phyloP scores from a whole-genome alignment of 495 filamentous ascomycete species.

The Cercophora samala region DNA sequence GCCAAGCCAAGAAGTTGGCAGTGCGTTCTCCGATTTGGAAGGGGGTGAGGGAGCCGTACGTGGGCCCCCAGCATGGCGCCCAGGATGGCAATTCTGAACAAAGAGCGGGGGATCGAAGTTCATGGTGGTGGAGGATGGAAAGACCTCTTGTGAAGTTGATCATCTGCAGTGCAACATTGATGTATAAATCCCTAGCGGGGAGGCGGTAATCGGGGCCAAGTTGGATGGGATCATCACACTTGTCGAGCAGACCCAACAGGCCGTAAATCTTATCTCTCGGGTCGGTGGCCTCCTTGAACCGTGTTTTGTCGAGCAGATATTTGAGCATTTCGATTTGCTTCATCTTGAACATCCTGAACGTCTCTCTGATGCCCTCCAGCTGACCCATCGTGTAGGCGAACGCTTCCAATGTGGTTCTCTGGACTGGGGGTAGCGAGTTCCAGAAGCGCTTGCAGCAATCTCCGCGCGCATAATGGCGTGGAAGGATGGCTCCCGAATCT shows the following conservation, averaged over 20 bases:
- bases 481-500: slow-evolving; percentile 6
- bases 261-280: background rate
- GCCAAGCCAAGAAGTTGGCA: background rate
- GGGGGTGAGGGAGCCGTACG: background rate
- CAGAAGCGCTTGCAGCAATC: background rate
- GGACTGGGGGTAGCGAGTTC: background rate
- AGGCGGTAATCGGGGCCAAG: background rate
- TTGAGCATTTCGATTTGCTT: background rate
- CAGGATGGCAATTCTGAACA: background rate
- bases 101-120: background rate
- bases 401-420: background rate
- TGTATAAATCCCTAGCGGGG: background rate
- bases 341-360: background rate
- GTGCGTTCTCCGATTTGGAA: background rate
- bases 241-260: slow-evolving; percentile 2
- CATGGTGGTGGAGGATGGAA: background rate
- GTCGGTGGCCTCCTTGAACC: background rate
- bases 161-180: background rate
- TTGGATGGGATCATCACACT: background rate
- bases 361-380: background rate
- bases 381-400: background rate
- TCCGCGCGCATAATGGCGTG: slow-evolving; percentile 1
- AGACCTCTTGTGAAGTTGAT: background rate
- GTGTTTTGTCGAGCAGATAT: background rate
- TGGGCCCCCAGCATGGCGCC: background rate